phyloP scores from a whole-genome alignment of 768 basidiomycete species.

The Steccherinum ochraceum region DNA sequence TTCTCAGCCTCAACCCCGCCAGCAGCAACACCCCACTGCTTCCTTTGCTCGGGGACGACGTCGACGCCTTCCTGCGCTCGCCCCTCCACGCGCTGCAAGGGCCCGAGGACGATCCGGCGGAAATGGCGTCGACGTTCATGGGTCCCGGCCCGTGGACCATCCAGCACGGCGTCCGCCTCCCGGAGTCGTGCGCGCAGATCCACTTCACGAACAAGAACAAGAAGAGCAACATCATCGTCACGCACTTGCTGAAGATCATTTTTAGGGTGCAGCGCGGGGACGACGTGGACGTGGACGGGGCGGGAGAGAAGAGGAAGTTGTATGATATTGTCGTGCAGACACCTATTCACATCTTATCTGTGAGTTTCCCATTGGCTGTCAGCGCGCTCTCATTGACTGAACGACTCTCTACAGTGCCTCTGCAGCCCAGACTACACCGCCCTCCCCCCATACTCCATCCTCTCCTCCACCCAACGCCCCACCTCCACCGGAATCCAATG shows the following conservation, averaged over 20 bases:
- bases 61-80: conserved; percentile 55
- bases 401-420: conserved; percentile 46
- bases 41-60: conserved; percentile 69
- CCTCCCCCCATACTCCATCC: conserved; percentile 59
- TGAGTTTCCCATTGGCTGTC: conserved; percentile 30
- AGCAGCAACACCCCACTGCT: conserved; percentile 61
- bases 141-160: conserved; percentile 88
- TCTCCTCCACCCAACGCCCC: background rate
- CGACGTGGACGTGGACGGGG: conserved; percentile 55
- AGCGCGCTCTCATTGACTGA: background rate
- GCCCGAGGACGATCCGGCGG: conserved; percentile 46
- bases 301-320: conserved; percentile 62
- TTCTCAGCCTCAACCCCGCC: conserved; percentile 56
- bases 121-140: conserved; percentile 54
- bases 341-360: conserved; percentile 83
- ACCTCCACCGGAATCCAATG: background rate
- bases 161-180: conserved; percentile 61
- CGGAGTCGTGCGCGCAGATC: conserved; percentile 52
- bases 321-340: conserved; percentile 86
- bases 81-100: conserved; percentile 51
- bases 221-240: conserved; percentile 65
- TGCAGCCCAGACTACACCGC: conserved; percentile 77
- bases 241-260: conserved; percentile 75
- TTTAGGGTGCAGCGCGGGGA: conserved; percentile 82
- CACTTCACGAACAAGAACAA: conserved; percentile 79